Evolutionary conservation across 176 grass and related monocot species (phyloP), one percentile per base, ranked within the genome.

Genomic region (Oropetium thomaeum): DNA sequence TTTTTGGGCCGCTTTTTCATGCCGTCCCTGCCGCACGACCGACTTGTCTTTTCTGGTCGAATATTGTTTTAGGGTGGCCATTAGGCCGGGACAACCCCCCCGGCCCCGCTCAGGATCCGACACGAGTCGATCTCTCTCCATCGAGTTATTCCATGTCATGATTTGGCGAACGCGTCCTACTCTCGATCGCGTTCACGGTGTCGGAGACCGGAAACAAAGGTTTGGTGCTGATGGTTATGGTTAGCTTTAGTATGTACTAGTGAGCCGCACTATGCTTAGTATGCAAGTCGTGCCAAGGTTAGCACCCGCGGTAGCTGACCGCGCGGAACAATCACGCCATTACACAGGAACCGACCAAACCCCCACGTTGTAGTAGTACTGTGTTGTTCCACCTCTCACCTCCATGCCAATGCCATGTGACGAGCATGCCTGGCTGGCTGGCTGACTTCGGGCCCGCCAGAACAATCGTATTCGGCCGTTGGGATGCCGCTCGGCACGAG

Each of bases 91-190:
- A n/a, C 73, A 65, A 2, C 43, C 43, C 49, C 58, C 65, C 71
- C 8, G 35, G 35, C 1, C 35, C 12, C 11, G 47, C 32, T 71
- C 78, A 60, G 73, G 65, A 82, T 82, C 85, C 68, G 74, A 67
- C 79, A 82, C 49, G 59, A 40, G 73, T 82, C 52, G 31, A 29
- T 33, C 28, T 5, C 60, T 77, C 13, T n/a, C n/a, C n/a, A 5
- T 38, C 8, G 2, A 41, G 41, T 62, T 10, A 0, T n/a, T n/a
- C n/a, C n/a, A n/a, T 29, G 78, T 27, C 78, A 12, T 13, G 2
- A 16, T 10, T 11, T 34, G 22, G 15, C 59, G 4, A 32, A 2
- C 23, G 16, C 14, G 6, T n/a, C n/a, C n/a, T n/a, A n/a, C n/a
- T n/a, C n/a, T n/a, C 0, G 1, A 4, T 20, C 2, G 20, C 20